Conservation (phyloP, 192 early-diverging fungal genomes). For the Coemansia sp. region DNA sequence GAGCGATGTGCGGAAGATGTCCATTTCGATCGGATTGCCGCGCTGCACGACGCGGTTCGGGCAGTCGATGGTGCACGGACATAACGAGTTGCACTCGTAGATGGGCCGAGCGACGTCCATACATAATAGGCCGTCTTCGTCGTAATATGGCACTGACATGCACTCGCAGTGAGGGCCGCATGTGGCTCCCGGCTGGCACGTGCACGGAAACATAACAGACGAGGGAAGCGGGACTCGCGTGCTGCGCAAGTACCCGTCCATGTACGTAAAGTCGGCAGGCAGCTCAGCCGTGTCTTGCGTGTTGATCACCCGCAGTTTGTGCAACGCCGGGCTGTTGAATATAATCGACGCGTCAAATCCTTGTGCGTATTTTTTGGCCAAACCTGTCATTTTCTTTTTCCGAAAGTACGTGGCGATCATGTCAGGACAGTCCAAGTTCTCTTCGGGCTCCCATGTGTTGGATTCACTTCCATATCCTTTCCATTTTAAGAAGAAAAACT, state of each 20-base stretch:
- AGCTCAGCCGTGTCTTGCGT: conserved; percentile 24
- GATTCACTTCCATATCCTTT: conserved; percentile 24
- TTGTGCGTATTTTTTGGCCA: background rate
- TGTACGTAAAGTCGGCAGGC: conserved; percentile 32
- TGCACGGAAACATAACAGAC: conserved; percentile 43
- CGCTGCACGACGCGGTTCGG: conserved; percentile 54
- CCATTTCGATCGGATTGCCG: conserved; percentile 34
- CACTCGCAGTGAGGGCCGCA: conserved; percentile 38
- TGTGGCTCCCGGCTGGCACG: conserved; percentile 14
- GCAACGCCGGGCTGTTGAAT: conserved; percentile 19
- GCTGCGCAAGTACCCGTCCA: conserved; percentile 39
- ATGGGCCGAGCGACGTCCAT: conserved; percentile 27
- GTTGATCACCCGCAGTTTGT: conserved; percentile 42
- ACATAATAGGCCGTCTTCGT: conserved; percentile 39
- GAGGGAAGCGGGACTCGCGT: conserved; percentile 35
- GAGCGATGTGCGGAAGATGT: conserved; percentile 29
- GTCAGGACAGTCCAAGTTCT: conserved; percentile 23
- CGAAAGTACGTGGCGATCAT: conserved; percentile 17
- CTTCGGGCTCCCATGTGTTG: conserved; percentile 51
- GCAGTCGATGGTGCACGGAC: conserved; percentile 44
- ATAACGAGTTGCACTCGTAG: conserved; percentile 50
- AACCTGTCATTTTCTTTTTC: conserved; percentile 11
- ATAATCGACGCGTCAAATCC: conserved; percentile 20
- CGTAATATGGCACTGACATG: conserved; percentile 43
- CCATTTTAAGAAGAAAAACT: conserved; percentile 38